Evolutionary conservation across 495 filamentous ascomycete species (phyloP), one percentile per base, ranked within the genome.

Genomic region (Entonaema liquescens): DNA sequence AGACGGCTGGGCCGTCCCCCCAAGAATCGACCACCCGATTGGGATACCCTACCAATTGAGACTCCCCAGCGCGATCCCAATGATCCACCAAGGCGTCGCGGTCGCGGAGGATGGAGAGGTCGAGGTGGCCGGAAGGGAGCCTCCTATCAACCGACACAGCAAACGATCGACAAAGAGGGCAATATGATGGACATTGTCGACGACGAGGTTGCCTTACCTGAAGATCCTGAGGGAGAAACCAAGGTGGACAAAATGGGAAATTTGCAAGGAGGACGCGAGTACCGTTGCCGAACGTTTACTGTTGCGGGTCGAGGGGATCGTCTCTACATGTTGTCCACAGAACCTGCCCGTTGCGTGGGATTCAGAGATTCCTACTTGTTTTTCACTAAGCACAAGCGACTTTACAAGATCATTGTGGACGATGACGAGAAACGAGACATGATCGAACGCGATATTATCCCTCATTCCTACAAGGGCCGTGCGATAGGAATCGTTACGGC

Each of bases 331-430:
- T 83, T 99, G 74, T 97, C 94, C 1, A 99, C 95, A 2, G 95
- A 99, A 73, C 95, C 95, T 4, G 95, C 95, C 21, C 89, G 95
- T 62, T 99, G 95, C 74, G 95, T 97, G 54, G 95, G 95, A 6
- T 99, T 99, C 85, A 84, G 95, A 59, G 95, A 99, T 81, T 95
- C 92, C 62, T 99, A 99, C 77, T 86, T 99, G 15, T 99, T 99
- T 85, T 99, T 99, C 84, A 95, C 94, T 72, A 97, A 97, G 77
- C 94, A 98, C 82, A 92, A 91, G 76, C 88, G 93, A 74, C 90
- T 98, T 19, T 94, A 93, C 84, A 98, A 98, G 82, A 95, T 98
- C 74, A 95, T 97, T 70, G 90, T 97, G 70, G 93, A 93, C 64
- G 94, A 97, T 60, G 90, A 94, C 19, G 93, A 94, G 67, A 98